Conservation (phyloP, 768 basidiomycete species). For the Gymnopilus junonius region DNA sequence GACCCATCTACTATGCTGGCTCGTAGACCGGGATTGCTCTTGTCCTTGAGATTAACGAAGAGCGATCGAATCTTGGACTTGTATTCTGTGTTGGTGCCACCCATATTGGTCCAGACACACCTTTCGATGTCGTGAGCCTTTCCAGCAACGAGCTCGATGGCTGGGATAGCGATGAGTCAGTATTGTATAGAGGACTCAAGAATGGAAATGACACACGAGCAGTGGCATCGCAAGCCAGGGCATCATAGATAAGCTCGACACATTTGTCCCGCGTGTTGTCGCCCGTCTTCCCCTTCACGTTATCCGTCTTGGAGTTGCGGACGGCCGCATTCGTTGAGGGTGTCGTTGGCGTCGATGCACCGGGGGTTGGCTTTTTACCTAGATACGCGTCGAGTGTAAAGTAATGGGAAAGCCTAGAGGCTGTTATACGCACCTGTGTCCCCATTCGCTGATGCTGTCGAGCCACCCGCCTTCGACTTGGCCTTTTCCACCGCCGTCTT, state of each 20-base stretch:
- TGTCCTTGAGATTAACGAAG: constrained; percentile 95
- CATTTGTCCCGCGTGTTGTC: constrained; percentile 88
- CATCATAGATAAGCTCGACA: constrained; percentile 89
- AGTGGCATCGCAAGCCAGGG: constrained; percentile 82
- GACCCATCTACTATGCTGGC: constrained; percentile 88
- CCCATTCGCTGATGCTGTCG: constrained; percentile 36
- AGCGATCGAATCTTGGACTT: constrained; percentile 84
- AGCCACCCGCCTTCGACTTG: constrained; percentile 33
- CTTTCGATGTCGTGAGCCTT: constrained; percentile 77
- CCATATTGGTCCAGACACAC: constrained; percentile 55
- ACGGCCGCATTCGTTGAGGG: constrained; percentile 39
- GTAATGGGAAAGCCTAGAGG: not conserved
- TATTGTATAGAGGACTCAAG: not conserved
- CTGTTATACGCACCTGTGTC: constrained; percentile 7
- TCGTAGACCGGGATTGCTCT: constrained; percentile 85
- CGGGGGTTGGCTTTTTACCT: constrained; percentile 35
- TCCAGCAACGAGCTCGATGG: constrained; percentile 66
- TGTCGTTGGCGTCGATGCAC: constrained; percentile 38
- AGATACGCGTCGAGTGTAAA: not conserved
- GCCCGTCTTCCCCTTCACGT: constrained; percentile 59
- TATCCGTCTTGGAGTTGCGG: constrained; percentile 75
- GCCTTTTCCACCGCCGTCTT: constrained; percentile 84
- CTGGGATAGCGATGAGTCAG: constrained; percentile 40
- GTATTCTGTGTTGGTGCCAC: constrained; percentile 55
- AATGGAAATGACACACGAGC: constrained; percentile 67